Evolutionary conservation across 768 basidiomycete species (phyloP), one percentile per base, ranked within the genome.

Genomic region (Lepiota brunneoincarnata): DNA sequence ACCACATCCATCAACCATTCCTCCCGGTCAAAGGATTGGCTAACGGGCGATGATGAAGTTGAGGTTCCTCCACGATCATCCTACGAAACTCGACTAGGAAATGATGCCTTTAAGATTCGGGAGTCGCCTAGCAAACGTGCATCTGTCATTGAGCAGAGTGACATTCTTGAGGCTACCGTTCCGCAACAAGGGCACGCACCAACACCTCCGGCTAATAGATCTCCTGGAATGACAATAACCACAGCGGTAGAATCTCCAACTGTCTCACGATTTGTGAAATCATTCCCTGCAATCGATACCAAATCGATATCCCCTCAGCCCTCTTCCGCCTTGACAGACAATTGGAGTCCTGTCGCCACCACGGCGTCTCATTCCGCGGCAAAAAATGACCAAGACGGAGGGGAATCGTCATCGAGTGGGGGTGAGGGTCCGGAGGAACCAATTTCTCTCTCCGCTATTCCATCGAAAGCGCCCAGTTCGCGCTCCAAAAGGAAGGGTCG

Each of bases 101-200:
- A 67, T 73, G 18, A 49, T 79, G 84, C 2, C 71, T 86, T 26
- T 67, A 54, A 54, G 40, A 54, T 89, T 47, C 83, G 88, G 51
- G 80, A 85, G 17, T 87, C 86, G 15, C 86, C 86, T 18, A 82
- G 82, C 63, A 90, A 89, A 69, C 81, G 86, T 11, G 80, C 86
- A 34, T 89, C 87, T 2, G 76, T 80, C 48, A 79, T 88, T 31
- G 78, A 87, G 60, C 76, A 74, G 56, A 67, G 67, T 64, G 59
- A 69, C 57, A 59, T 75, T 58, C 58, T 69, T 51, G 66, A 78
- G 52, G 71, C 71, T 41, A 68, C 77, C 53, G 66, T 76, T 55
- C 60, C 68, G 26, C 55, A 64, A 24, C 70, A 67, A 38, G 72
- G 75, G 47, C 74, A 71, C 56, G 72, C 68, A 41, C 63, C 67